Evolutionary conservation across 331 rosid species (phyloP).

Genomic region (Acacia pycnantha): DNA sequence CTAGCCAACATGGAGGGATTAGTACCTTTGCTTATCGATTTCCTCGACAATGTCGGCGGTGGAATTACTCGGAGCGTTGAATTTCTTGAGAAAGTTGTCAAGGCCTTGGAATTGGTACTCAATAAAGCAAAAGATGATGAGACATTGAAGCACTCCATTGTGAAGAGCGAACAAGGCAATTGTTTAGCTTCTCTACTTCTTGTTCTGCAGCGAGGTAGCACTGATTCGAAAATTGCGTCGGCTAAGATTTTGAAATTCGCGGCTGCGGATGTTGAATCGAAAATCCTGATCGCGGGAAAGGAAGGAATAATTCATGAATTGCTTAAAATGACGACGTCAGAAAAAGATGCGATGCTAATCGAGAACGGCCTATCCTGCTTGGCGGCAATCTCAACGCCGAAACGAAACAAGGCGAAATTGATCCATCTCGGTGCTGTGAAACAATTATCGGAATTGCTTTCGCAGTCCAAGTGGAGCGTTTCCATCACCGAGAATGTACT

Average conservation of each 20-base stretch:
- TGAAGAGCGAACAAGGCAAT: slow-evolving; percentile 35
- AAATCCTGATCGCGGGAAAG: slow-evolving; percentile 53
- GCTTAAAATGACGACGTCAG: slow-evolving; percentile 40
- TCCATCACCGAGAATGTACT: slow-evolving; percentile 54
- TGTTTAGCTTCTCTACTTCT: slow-evolving; percentile 53
- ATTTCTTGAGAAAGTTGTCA: slow-evolving; percentile 42
- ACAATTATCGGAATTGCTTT: slow-evolving; percentile 35
- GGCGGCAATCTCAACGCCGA: slow-evolving; percentile 54
- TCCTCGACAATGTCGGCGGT: slow-evolving; percentile 50
- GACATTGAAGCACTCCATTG: slow-evolving; percentile 23
- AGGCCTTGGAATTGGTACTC: slow-evolving; percentile 33
- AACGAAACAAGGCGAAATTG: slow-evolving; percentile 46
- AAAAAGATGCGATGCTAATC: slow-evolving; percentile 43
- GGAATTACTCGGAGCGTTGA: slow-evolving; percentile 21
- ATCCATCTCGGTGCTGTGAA: slow-evolving; percentile 55
- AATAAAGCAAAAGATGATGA: slow-evolving; percentile 38
- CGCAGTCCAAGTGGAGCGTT: slow-evolving; percentile 35
- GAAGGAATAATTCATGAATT: slow-evolving; percentile 51
- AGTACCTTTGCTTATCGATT: slow-evolving; percentile 32
- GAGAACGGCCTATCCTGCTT: slow-evolving; percentile 53
- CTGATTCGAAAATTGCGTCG: slow-evolving; percentile 49
- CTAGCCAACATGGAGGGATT: slow-evolving; percentile 44
- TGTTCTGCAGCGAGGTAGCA: slow-evolving; percentile 48
- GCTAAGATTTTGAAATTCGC: slow-evolving; percentile 45
- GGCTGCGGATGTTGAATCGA: slow-evolving; percentile 53